Evolutionary conservation across 2,329 filamentous ascomycete species (phyloP).

Genomic region (Penicillium psychrosexuale): DNA sequence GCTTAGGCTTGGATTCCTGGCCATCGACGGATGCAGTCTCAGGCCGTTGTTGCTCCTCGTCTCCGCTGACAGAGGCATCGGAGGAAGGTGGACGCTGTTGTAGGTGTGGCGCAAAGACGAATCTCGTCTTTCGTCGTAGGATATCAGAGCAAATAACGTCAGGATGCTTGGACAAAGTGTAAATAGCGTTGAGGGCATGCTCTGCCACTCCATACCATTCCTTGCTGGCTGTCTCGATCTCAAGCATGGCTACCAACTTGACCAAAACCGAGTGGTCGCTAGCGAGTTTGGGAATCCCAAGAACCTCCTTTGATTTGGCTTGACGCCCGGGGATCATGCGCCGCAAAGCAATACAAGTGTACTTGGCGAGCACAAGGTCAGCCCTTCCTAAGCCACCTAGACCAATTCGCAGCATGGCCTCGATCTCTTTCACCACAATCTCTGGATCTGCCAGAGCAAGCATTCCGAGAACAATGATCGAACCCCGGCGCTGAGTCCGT

Average conservation of each 20-base stretch:
- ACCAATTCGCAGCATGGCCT: conserved; percentile 87
- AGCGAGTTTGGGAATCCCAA: conserved; percentile 67
- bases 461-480: conserved; percentile 97
- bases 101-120: conserved; percentile 62
- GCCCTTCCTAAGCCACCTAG: conserved; percentile 74
- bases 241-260: conserved; percentile 77
- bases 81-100: conserved; percentile 30
- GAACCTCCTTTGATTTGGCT: conserved; percentile 63
- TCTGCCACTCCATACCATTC: conserved; percentile 95
- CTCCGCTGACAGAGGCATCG: conserved; percentile 27
- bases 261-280: conserved; percentile 88
- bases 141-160: conserved; percentile 91
- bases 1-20: conserved; percentile 56
- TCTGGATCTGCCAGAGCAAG: conserved; percentile 87
- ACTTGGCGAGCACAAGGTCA: conserved; percentile 88
- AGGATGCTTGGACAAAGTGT: conserved; percentile 87
- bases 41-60: conserved; percentile 36
- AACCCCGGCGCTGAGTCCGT: conserved; percentile 79
- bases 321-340: conserved; percentile 87
- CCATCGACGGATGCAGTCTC: conserved; percentile 34
- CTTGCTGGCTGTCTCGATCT: conserved; percentile 82
- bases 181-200: conserved; percentile 93
- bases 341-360: conserved; percentile 87
- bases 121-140: conserved; percentile 77
- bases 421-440: conserved; percentile 91